These are phyloP conservation scores for Saccharomycopsis schoenii DNA, from an alignment of 805 yeast genomes.

Conservation along the genomic window DNA sequence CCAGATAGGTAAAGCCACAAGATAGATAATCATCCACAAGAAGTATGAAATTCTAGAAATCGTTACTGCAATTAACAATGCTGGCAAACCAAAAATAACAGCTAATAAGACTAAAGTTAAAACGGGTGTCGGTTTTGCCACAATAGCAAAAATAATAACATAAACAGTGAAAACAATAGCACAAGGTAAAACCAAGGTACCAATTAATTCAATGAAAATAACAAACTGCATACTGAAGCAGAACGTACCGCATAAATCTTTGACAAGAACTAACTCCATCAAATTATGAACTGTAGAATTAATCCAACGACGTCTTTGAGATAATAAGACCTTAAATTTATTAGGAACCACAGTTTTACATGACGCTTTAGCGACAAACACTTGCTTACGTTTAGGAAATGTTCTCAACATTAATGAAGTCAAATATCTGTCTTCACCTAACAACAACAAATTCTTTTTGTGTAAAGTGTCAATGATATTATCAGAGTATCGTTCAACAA, in stretches of 20 bases:
- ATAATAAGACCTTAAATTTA: slow-evolving; percentile 63
- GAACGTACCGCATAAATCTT: slow-evolving; percentile 87
- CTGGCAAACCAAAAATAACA: slow-evolving; percentile 79
- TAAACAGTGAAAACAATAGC: slow-evolving; percentile 79
- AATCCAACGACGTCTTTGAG: slow-evolving; percentile 96
- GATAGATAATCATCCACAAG: slow-evolving; percentile 69
- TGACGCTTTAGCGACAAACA: slow-evolving; percentile 83
- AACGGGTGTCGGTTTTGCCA: slow-evolving; percentile 65
- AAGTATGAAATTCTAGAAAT: slow-evolving; percentile 66
- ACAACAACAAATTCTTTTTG: slow-evolving; percentile 69
- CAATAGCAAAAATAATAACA: slow-evolving; percentile 61
- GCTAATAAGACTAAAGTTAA: slow-evolving; percentile 69
- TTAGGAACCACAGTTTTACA: slow-evolving; percentile 91
- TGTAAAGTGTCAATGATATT: slow-evolving; percentile 78
- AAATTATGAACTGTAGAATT: slow-evolving; percentile 90
- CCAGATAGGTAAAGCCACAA: slow-evolving; percentile 86
- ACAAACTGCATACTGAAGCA: slow-evolving; percentile 94
- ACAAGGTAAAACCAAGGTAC: slow-evolving; percentile 82
- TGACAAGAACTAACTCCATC: slow-evolving; percentile 75
- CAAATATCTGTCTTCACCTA: slow-evolving; percentile 86
- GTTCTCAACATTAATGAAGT: slow-evolving; percentile 80
- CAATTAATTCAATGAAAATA: slow-evolving; percentile 71
- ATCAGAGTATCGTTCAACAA: slow-evolving; percentile 84
- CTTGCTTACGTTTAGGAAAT: slow-evolving; percentile 80
- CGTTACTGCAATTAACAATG: slow-evolving; percentile 67